Percentiles rank a stretch among this genome's conserved stretches.
Evolutionary conservation across 305 asterid genomes (phyloP).

Genomic region (Rubia occidens): DNA sequence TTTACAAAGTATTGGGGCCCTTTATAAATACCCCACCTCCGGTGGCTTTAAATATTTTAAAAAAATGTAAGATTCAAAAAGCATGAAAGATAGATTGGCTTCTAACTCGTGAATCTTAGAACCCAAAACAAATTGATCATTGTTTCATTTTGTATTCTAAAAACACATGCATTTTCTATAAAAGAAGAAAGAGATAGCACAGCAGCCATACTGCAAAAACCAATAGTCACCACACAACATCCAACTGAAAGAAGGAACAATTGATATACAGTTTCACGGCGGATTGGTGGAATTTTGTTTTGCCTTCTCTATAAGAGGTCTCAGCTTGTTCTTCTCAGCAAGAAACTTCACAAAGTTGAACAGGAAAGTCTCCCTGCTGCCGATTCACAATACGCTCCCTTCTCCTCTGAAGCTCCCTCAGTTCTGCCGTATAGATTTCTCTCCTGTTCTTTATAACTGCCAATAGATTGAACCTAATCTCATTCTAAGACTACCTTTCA

Average conservation of each 20-base stretch:
- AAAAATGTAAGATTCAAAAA: too few species aligned
- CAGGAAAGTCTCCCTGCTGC: slow-evolving; percentile 70
- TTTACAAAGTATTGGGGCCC: too few species aligned
- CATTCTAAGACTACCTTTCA: slow-evolving; percentile 72
- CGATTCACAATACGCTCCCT: slow-evolving; percentile 67
- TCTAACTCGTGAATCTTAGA: too few species aligned
- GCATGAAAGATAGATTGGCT: too few species aligned
- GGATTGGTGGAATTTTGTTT: slow-evolving; percentile 65
- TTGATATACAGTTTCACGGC: slow-evolving; percentile 20
- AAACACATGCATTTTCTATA: too few species aligned
- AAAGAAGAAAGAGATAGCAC: too few species aligned
- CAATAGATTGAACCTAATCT: slow-evolving; percentile 82
- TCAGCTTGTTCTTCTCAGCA: slow-evolving; percentile 96
- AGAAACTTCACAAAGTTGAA: slow-evolving; percentile 93
- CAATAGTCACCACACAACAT: too few species aligned
- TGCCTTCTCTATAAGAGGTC: slow-evolving; percentile 97
- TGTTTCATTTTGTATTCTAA: too few species aligned
- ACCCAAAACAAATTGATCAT: too few species aligned
- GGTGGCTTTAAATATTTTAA: too few species aligned
- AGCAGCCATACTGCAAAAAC: too few species aligned
- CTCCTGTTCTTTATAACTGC: slow-evolving; percentile 80
- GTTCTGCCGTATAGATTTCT: slow-evolving; percentile 73
- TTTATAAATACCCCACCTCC: too few species aligned
- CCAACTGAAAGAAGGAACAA: background rate
- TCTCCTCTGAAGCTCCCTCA: slow-evolving; percentile 82